Evolutionary conservation across 805 yeast genomes (phyloP).

Genomic region (Vanderwaltozyma verrucispora): DNA sequence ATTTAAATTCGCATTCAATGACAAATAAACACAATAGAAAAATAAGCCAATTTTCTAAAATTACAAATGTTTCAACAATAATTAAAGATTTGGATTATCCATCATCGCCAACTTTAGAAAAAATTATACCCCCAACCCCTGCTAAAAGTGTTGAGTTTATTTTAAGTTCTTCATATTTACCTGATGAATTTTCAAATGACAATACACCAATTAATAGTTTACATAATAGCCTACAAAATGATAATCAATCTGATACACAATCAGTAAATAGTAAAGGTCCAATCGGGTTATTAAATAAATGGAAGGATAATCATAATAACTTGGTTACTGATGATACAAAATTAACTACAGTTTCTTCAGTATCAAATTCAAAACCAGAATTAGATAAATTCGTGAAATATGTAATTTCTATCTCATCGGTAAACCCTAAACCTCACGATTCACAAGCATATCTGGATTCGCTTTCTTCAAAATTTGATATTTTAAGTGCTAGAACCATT

Average conservation of each 20-base stretch:
- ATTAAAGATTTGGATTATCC: conserved; percentile 35
- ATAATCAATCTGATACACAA: neutral
- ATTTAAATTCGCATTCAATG: neutral
- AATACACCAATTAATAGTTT: no score
- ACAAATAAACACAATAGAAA: conserved; percentile 2
- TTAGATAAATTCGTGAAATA: conserved; percentile 30
- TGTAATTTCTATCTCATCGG: conserved; percentile 29
- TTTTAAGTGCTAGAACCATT: conserved; percentile 59
- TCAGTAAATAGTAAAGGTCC: conserved; percentile 12
- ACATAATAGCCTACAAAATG: no score
- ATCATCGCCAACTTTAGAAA: conserved; percentile 32
- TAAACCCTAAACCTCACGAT: conserved; percentile 12
- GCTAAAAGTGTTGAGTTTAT: conserved; percentile 47
- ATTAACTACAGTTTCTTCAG: neutral
- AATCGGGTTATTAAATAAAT: conserved; percentile 20
- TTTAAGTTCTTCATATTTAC: conserved; percentile 21
- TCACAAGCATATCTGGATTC: conserved; percentile 7
- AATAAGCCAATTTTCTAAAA: conserved; percentile 10
- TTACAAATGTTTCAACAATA: conserved; percentile 16
- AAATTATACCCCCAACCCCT: conserved; percentile 57
- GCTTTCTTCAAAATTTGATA: conserved; percentile 39
- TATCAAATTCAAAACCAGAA: conserved; percentile 13
- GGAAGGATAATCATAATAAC: conserved; percentile 23
- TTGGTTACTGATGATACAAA: conserved; percentile 5
- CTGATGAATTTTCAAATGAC: no score